Percentiles rank a stretch among this genome's conserved stretches.
These are phyloP conservation scores for Camillea tinctor DNA, from an alignment of 2,329 filamentous ascomycete species.

Conservation along the genomic window DNA sequence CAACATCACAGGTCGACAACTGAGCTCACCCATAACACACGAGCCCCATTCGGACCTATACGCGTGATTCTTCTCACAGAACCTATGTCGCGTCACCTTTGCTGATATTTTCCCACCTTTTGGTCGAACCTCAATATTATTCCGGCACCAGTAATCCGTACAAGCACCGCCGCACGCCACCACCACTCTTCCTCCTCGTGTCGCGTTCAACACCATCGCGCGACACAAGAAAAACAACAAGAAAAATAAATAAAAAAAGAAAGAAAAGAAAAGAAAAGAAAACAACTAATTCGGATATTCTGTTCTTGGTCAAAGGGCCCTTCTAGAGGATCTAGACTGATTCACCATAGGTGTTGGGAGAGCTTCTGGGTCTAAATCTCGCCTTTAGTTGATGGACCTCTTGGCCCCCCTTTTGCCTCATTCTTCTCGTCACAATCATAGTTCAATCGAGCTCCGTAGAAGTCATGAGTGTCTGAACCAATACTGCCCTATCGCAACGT, in stretches of 20 bases:
- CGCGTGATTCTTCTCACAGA: neutral
- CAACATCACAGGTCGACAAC: neutral
- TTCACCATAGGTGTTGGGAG: neutral
- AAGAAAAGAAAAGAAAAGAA: neutral
- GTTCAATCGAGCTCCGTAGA: conserved; percentile 32
- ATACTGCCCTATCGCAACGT: conserved; percentile 23
- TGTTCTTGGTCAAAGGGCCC: neutral
- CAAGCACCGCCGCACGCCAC: too few relatives aligned
- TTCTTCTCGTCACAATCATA: conserved; percentile 27
- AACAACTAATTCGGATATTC: neutral
- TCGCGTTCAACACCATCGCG: neutral
- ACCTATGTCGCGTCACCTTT: neutral
- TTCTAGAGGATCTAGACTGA: neutral
- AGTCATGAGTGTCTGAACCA: conserved; percentile 34
- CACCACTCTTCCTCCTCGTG: neutral
- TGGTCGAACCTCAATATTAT: neutral
- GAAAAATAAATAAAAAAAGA: too few relatives aligned
- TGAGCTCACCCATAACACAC: neutral
- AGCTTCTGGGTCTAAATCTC: neutral
- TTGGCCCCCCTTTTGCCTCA: conserved; percentile 18
- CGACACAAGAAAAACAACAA: neutral
- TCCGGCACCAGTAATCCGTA: neutral
- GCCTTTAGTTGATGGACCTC: conserved; percentile 10
- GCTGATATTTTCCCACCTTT: neutral
- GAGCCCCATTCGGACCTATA: neutral